These are phyloP conservation scores for Plasmopara muralis DNA, from an alignment of 352 stramenopile genomes.

Conservation along the genomic window DNA sequence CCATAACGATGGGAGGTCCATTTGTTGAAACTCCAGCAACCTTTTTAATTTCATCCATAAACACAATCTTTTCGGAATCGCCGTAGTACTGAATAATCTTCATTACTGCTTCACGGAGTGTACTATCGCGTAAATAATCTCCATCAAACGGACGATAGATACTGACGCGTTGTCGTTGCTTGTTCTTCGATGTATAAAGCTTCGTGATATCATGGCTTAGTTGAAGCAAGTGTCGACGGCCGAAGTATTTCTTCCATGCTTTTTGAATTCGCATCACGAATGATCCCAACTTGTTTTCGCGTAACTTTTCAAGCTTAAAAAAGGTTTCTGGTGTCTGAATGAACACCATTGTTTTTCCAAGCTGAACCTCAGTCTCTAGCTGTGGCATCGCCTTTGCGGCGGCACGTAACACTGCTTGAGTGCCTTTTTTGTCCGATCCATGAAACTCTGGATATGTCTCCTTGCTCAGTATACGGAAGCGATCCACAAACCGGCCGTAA, in stretches of 20 bases:
- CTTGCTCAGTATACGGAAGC: constrained; percentile 73
- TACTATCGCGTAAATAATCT: constrained; percentile 70
- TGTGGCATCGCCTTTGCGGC: constrained; percentile 63
- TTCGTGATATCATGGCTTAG: constrained; percentile 84
- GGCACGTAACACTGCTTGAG: constrained; percentile 71
- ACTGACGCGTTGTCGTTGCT: constrained; percentile 78
- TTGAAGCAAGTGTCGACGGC: constrained; percentile 73
- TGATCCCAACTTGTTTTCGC: constrained; percentile 71
- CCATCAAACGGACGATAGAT: constrained; percentile 84
- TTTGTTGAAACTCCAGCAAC: constrained; percentile 23
- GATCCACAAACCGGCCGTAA: constrained; percentile 81
- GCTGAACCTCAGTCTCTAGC: constrained; percentile 76
- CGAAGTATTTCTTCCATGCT: constrained; percentile 76
- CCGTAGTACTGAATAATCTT: constrained; percentile 65
- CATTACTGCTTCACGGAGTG: constrained; percentile 54
- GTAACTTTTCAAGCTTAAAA: constrained; percentile 84
- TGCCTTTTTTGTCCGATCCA: constrained; percentile 78
- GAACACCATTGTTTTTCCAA: constrained; percentile 89
- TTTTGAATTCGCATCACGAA: constrained; percentile 79
- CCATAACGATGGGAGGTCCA: constrained; percentile 30
- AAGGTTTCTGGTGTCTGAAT: constrained; percentile 87
- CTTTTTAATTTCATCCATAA: constrained; percentile 74
- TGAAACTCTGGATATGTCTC: constrained; percentile 80
- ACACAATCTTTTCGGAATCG: constrained; percentile 81
- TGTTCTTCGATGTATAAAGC: constrained; percentile 71